These are phyloP conservation scores for Trichoderma orchidacearum DNA, from an alignment of 495 filamentous ascomycete species.

Conservation along the genomic window DNA sequence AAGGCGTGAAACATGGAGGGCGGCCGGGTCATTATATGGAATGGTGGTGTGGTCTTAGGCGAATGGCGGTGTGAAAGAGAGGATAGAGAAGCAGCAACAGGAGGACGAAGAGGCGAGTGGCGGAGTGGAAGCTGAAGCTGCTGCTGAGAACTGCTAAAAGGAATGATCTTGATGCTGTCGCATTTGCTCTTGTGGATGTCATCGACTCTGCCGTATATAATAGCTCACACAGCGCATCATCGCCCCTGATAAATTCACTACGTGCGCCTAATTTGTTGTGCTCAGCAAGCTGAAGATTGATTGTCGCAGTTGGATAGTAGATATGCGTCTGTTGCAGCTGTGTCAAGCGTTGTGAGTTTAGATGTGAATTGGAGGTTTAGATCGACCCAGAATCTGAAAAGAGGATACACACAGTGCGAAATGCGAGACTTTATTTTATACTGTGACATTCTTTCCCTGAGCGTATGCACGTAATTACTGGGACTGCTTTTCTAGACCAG, in stretches of 20 bases:
- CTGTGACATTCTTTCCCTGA: too few species aligned
- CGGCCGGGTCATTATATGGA: slow-evolving; percentile 23
- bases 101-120: background rate
- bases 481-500: too few species aligned
- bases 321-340: background rate
- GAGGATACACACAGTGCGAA: background rate
- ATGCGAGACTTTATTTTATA: background rate
- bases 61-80: background rate
- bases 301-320: background rate
- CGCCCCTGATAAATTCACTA: background rate
- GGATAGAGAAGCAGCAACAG: background rate
- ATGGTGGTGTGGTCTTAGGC: background rate
- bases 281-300: background rate
- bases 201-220: background rate
- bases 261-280: background rate
- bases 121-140: background rate
- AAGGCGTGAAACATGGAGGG: slow-evolving; percentile 55
- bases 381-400: background rate
- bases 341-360: background rate
- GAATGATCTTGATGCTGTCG: background rate
- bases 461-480: too few species aligned
- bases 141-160: background rate
- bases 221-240: background rate
- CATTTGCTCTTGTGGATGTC: background rate
- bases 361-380: background rate